Evolutionary conservation across 2,329 filamentous ascomycete genomes (phyloP).

Genomic region (Fusarium mangiferae): DNA sequence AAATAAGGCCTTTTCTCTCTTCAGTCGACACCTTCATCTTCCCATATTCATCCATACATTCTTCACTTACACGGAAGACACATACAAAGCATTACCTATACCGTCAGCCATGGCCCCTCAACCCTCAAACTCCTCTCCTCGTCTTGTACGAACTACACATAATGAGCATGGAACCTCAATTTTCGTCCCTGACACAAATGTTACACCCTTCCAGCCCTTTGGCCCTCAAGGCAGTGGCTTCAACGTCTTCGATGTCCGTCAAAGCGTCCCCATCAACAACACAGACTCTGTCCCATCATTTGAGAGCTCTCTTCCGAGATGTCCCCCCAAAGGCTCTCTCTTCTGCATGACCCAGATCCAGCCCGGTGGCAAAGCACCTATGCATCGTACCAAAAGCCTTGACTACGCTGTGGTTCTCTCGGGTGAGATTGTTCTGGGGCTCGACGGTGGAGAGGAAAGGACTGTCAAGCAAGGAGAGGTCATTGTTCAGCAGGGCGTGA

Average conservation of each 20-base stretch:
- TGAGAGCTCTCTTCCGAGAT: slow-evolving; percentile 46
- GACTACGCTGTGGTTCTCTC: slow-evolving; percentile 54
- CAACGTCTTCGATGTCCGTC: slow-evolving; percentile 19
- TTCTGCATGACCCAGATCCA: slow-evolving; percentile 50
- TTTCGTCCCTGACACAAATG: slow-evolving; percentile 7
- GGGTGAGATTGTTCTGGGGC: slow-evolving; percentile 52
- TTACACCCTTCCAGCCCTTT: slow-evolving; percentile 14
- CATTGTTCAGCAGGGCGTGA: slow-evolving; percentile 55
- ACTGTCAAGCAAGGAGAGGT: slow-evolving; percentile 51
- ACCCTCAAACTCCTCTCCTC: neutral
- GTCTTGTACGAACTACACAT: slow-evolving; percentile 11
- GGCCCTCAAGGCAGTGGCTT: slow-evolving; percentile 18
- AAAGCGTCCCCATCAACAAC: slow-evolving; percentile 31
- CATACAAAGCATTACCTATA: neutral
- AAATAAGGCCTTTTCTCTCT: neutral
- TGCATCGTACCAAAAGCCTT: slow-evolving; percentile 55
- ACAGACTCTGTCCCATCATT: slow-evolving; percentile 28
- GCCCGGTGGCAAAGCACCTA: slow-evolving; percentile 46
- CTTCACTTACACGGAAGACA: neutral
- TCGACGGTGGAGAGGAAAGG: slow-evolving; percentile 56
- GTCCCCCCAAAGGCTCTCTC: slow-evolving; percentile 49
- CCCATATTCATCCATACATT: neutral
- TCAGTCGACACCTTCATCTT: neutral
- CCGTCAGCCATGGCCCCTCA: slow-evolving; percentile 3
- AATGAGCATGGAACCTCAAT: slow-evolving; percentile 5